A percentile compares a stretch with the other conserved stretches of the same genome.
These are phyloP conservation scores for Lycium ferocissimum DNA, from an alignment of 257 asterid species.

Conservation along the genomic window DNA sequence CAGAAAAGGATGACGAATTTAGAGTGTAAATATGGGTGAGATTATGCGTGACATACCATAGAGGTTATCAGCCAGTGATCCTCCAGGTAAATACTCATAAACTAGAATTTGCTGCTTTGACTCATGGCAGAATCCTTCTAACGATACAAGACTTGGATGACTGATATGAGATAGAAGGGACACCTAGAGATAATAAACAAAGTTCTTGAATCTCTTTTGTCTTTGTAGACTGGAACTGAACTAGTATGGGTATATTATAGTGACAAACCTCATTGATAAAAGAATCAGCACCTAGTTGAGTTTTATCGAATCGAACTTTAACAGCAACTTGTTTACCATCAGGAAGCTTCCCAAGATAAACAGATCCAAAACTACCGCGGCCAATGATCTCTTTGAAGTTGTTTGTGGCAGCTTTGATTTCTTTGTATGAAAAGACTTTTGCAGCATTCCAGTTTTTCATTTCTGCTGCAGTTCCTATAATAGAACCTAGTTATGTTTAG, in stretches of 20 bases:
- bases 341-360: conserved; percentile 75
- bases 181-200: conserved; percentile 53
- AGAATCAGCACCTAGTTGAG: conserved; percentile 87
- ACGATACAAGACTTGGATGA: conserved; percentile 76
- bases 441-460: conserved; percentile 69
- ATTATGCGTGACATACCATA: conserved; percentile 55
- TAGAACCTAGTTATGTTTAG: not conserved
- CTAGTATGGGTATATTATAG: not conserved
- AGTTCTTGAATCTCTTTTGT: not conserved
- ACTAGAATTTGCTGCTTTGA: conserved; percentile 92
- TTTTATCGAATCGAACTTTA: conserved; percentile 84
- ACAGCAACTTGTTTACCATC: conserved; percentile 83
- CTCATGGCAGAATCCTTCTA: conserved; percentile 92
- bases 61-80: conserved; percentile 86
- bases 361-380: conserved; percentile 92
- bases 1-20: not conserved
- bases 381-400: conserved; percentile 84
- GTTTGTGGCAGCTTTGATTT: conserved; percentile 78
- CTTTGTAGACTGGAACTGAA: conserved; percentile 7
- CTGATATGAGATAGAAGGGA: conserved; percentile 77
- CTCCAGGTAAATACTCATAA: conserved; percentile 81
- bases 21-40: not conserved
- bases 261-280: conserved; percentile 81
- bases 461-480: conserved; percentile 53
- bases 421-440: conserved; percentile 73